Evolutionary conservation across 2,329 filamentous ascomycete species (phyloP).

Genomic region (Didymellaceae sp.): DNA sequence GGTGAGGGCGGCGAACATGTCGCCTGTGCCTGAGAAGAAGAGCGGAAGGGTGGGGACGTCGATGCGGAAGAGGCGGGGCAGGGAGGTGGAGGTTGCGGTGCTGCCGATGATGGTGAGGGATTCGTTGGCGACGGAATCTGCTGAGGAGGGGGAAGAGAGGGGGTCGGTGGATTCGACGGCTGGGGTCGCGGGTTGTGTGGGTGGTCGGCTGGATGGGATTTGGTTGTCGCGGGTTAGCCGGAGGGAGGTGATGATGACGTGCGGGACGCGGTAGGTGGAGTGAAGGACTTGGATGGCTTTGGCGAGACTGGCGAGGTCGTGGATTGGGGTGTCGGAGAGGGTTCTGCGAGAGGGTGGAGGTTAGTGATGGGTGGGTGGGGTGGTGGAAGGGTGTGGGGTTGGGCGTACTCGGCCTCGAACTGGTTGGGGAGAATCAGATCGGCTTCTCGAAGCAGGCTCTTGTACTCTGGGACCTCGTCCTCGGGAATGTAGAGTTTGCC

Average conservation of each 20-base stretch:
- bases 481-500: constrained; percentile 89
- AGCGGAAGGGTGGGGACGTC: constrained; percentile 86
- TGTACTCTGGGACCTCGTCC: constrained; percentile 91
- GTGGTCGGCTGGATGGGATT: constrained; percentile 38
- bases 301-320: constrained; percentile 73
- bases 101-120: constrained; percentile 78
- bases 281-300: constrained; percentile 80
- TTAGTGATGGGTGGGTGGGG: not conserved
- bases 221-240: constrained; percentile 66
- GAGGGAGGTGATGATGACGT: constrained; percentile 92
- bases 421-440: constrained; percentile 96
- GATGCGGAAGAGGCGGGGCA: constrained; percentile 85
- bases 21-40: constrained; percentile 95
- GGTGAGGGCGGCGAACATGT: constrained; percentile 96
- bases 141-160: not conserved
- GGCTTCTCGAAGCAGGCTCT: constrained; percentile 76
- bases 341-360: constrained; percentile 60
- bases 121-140: constrained; percentile 11
- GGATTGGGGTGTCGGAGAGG: constrained; percentile 83
- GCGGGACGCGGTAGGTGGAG: constrained; percentile 75
- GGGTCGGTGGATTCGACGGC: constrained; percentile 10
- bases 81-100: constrained; percentile 68
- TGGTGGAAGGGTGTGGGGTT: too few species aligned
- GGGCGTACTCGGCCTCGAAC: constrained; percentile 87
- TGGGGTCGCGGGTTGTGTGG: constrained; percentile 45